Evolutionary conservation across 768 basidiomycete species (phyloP).

Genomic region (Suillus spraguei): DNA sequence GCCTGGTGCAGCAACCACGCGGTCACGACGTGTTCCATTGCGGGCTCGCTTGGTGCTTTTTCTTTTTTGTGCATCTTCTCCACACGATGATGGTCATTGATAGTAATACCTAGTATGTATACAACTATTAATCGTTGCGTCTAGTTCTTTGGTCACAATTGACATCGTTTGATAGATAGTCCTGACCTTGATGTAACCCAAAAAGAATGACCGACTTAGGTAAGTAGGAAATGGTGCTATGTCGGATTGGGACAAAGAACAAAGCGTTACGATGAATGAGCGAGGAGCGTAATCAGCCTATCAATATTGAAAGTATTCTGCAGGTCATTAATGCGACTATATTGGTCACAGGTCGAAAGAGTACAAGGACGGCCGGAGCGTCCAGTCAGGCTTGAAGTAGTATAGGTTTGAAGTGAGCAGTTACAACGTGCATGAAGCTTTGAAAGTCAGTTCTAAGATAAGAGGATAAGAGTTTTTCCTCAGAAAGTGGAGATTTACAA

Average conservation of each 20-base stretch:
- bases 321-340: not conserved
- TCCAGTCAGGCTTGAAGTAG: constrained; percentile 91
- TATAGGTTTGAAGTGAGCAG: constrained; percentile 90
- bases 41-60: not conserved
- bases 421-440: constrained; percentile 80
- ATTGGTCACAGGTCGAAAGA: constrained; percentile 49
- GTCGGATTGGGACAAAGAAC: not conserved
- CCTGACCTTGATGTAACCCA: too few species aligned
- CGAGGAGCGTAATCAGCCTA: not conserved
- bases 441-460: constrained; percentile 59
- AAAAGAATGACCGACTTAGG: too few species aligned
- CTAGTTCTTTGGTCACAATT: not conserved
- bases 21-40: not conserved
- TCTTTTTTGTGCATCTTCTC: not conserved
- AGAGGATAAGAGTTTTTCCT: constrained; percentile 60
- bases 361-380: constrained; percentile 86
- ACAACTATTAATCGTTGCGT: not conserved
- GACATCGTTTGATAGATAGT: too few species aligned
- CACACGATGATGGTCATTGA: not conserved
- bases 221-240: not conserved
- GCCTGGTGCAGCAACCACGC: not conserved
- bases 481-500: constrained; percentile 60
- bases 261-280: not conserved
- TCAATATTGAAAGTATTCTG: not conserved
- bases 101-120: not conserved